Conservation (phyloP, 331 rosid species). For the Erythrophleum ivorense region DNA sequence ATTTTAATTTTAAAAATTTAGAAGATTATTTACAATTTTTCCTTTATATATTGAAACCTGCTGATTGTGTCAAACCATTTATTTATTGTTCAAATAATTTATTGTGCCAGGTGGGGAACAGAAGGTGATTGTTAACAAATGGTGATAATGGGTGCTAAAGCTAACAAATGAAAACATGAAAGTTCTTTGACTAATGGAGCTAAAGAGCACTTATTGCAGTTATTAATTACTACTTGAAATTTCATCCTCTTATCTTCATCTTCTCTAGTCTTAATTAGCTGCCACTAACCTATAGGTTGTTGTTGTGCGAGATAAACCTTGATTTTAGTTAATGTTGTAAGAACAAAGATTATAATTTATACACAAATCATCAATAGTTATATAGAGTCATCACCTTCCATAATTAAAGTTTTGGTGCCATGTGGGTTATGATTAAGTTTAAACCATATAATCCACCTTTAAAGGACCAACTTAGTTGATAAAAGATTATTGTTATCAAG, state of each 20-base stretch:
- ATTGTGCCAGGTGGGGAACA: constrained; percentile 29
- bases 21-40: too few species aligned
- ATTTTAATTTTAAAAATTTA: too few species aligned
- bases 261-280: too few species aligned
- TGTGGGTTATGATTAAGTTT: constrained; percentile 72
- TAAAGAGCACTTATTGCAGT: not conserved
- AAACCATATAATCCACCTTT: constrained; percentile 35
- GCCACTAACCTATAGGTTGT: not conserved
- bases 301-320: constrained; percentile 22
- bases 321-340: constrained; percentile 29
- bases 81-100: not conserved
- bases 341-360: constrained; percentile 23
- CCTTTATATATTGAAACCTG: too few species aligned
- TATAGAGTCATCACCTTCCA: constrained; percentile 46
- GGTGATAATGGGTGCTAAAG: not conserved
- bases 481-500: not conserved
- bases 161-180: not conserved
- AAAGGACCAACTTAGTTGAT: not conserved
- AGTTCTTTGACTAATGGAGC: constrained; percentile 9
- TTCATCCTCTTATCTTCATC: not conserved
- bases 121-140: not conserved
- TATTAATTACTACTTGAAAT: not conserved
- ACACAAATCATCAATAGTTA: constrained; percentile 15
- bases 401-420: constrained; percentile 81
- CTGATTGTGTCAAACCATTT: not conserved